Evolutionary conservation across 139 green algal species (phyloP), one percentile per base, ranked within the genome.

Genomic region (Picochlorum sp.): DNA sequence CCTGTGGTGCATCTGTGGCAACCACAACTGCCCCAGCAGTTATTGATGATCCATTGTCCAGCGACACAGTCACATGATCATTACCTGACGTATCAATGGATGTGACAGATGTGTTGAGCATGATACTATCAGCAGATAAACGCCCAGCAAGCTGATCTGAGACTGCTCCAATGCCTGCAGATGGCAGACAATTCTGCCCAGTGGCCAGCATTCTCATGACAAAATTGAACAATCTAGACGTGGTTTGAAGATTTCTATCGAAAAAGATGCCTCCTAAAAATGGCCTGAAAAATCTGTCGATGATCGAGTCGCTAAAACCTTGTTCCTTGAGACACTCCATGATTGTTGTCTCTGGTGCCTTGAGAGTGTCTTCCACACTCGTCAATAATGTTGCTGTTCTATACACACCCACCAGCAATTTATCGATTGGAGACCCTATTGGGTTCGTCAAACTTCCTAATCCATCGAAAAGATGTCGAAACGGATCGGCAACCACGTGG

Each of bases 251-350:
- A 6, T 72, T 26, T 34, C 74, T 70, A 81, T 98, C 89, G 52
- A 98, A 97, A 79, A 98, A 99, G 77, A 98, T 99, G 63, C 94
- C 94, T 7, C 92, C 90, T 62, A 98, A 75, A 73, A 98, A 98
- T 24, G 94, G 92, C 11, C 88, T 69, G 81, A 99, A 98, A 81
- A 99, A 98, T 47, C 82, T 71, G 61, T 92, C 75, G 21, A 93
- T 89, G 32, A 98, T 97, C 34, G 71, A 68, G 0, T 76, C 30
- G 5, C 75, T 83, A 74, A 99, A 98, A 21, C 93, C 92, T 61
- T 92, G 83, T 2, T 62, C 63, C 76, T 89, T 74, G 54, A 94
- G 81, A 3, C 64, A 34, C 16, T 84, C 26, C 37, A 76, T 8
- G 16, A 64, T 75, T 14, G 67, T 94, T n/a, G 76, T 86, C n/a